Evolutionary conservation across 345 rosid species (phyloP), one percentile per base, ranked within the genome.

Genomic region (Populus pruinosa): DNA sequence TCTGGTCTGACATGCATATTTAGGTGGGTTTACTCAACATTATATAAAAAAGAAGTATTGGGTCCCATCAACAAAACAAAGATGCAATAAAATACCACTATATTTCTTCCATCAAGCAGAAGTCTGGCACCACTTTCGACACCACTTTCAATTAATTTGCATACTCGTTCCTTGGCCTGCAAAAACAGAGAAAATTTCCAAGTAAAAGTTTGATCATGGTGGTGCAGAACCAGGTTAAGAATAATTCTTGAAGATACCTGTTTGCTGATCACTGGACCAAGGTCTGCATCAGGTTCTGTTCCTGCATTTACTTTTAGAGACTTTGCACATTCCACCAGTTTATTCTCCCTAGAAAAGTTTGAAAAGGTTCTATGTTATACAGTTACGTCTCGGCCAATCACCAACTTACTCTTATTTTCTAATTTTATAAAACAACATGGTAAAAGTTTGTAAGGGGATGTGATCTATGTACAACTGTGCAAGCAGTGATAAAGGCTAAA

Each of bases 191-290:
- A 83, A 74, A 25, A 79, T 20, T 14, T 70, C 20, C 23, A 16
- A 44, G 61, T 0, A n/a, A 23, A 20, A 7, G n/a, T 53, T 59
- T 73, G 76, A 36, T 62, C 29, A 53, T 0, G 56, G 65, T 76
- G 23, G 7, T 20, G 64, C 47, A 29, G 69, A 66, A 18, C 6
- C 14, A 29, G 38, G 69, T 66, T 66, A 21, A 35, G 41, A 49
- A 71, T 17, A 71, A 20, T 64, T 23, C 33, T 16, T 33, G 72
- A 47, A 71, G 11, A 33, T 79, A 93, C 98, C 92, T 93, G 90
- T 76, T 89, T 96, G 81, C 96, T 96, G 76, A 96, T 96, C 7
- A 96, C 93, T 67, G 99, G 99, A 78, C 99, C 98, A 8, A 96
- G 92, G 85, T 96, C 98, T 68, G 96, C 91, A 82, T 89, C 94